Percentiles rank a stretch among this genome's conserved stretches.
These are phyloP conservation scores for Clausena lansium DNA, from an alignment of 345 rosid genomes.

Conservation along the genomic window DNA sequence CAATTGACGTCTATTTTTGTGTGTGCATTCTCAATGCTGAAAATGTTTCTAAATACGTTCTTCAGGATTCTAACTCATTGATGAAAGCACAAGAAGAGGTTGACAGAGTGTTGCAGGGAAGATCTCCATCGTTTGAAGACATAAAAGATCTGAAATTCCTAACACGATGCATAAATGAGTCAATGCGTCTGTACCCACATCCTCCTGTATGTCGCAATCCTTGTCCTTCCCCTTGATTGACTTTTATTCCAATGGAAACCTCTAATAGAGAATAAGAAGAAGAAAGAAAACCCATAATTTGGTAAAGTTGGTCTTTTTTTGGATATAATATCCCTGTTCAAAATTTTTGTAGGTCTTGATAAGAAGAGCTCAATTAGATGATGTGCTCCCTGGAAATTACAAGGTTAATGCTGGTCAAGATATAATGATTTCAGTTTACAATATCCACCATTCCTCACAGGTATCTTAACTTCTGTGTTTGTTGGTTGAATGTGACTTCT, in stretches of 20 bases:
- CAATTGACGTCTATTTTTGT: background rate
- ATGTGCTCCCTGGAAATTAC: slow-evolving; percentile 85
- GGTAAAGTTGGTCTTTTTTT: background rate
- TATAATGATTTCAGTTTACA: slow-evolving; percentile 92
- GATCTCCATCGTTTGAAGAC: slow-evolving; percentile 69
- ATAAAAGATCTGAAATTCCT: slow-evolving; percentile 75
- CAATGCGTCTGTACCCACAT: slow-evolving; percentile 92
- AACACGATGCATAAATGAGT: slow-evolving; percentile 85
- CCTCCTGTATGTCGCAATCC: slow-evolving; percentile 76
- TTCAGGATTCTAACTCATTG: slow-evolving; percentile 57
- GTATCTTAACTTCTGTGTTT: slow-evolving; percentile 34
- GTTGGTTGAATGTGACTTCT: background rate
- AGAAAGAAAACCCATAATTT: background rate
- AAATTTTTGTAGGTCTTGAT: slow-evolving; percentile 58
- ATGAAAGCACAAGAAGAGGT: slow-evolving; percentile 86
- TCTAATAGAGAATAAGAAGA: background rate
- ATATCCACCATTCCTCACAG: slow-evolving; percentile 84
- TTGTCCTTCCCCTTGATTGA: slow-evolving; percentile 9
- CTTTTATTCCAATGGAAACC: background rate
- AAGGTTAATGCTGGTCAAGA: slow-evolving; percentile 91
- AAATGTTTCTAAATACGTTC: background rate
- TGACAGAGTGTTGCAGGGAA: slow-evolving; percentile 74
- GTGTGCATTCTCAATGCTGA: background rate
- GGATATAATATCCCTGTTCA: background rate
- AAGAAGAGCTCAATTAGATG: slow-evolving; percentile 86